phyloP scores from a whole-genome alignment of 2,329 filamentous ascomycete genomes.

The Fusarium sp. region DNA sequence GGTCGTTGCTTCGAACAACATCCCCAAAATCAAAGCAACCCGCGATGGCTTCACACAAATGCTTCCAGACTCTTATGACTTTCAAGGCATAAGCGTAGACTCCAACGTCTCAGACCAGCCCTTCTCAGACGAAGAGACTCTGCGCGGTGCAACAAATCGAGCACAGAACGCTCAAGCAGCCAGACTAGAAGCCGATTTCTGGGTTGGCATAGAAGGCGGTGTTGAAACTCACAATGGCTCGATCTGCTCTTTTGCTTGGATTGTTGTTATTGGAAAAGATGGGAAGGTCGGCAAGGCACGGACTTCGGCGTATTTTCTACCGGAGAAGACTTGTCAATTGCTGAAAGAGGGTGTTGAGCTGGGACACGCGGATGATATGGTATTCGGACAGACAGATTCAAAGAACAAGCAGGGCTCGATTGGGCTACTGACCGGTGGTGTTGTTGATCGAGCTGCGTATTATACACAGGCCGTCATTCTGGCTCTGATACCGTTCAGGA shows the following conservation, averaged over 20 bases:
- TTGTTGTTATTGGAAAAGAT: constrained; percentile 46
- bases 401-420: constrained; percentile 53
- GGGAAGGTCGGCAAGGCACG: constrained; percentile 50
- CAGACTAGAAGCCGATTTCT: constrained; percentile 50
- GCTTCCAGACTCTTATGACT: constrained; percentile 45
- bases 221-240: constrained; percentile 44
- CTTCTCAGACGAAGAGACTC: constrained; percentile 50
- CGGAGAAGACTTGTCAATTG: constrained; percentile 49
- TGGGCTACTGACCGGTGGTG: constrained; percentile 52
- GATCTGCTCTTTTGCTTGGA: constrained; percentile 54
- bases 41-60: constrained; percentile 49
- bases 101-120: constrained; percentile 54
- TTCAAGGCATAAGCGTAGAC: constrained; percentile 45
- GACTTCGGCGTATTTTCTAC: constrained; percentile 51
- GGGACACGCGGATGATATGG: constrained; percentile 51
- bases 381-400: constrained; percentile 51
- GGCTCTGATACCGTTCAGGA: constrained; percentile 54
- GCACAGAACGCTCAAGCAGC: constrained; percentile 46
- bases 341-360: constrained; percentile 51
- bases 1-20: constrained; percentile 52
- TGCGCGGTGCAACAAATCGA: constrained; percentile 52
- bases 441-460: constrained; percentile 49
- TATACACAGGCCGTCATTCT: constrained; percentile 53
- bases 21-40: constrained; percentile 52
- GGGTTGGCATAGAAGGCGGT: constrained; percentile 55